Evolutionary conservation across 225 moss, liverwort and hornwort genomes (phyloP).

Genomic region (Rhytidiadelphus loreus): DNA sequence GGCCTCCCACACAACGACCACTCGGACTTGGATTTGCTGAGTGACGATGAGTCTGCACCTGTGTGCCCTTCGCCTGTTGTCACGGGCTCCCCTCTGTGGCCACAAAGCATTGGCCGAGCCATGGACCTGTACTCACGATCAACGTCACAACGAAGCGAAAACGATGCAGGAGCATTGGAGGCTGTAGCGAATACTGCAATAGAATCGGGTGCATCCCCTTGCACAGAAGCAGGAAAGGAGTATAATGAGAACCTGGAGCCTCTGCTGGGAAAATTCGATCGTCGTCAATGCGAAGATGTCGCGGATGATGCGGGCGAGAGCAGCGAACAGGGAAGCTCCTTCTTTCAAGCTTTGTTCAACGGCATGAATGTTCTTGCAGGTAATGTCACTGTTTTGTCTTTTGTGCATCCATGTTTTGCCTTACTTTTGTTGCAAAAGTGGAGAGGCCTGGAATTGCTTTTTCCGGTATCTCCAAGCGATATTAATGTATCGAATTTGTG

Average conservation of each 20-base stretch:
- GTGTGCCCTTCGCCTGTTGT: constrained; percentile 19
- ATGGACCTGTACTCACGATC: constrained; percentile 62
- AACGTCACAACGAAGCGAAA: constrained; percentile 16
- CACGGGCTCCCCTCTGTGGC: constrained; percentile 48
- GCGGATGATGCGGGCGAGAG: not conserved
- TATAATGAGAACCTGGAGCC: constrained; percentile 24
- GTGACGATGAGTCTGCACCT: not conserved
- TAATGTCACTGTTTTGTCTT: not conserved
- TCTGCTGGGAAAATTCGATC: constrained; percentile 12
- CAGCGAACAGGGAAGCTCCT: constrained; percentile 51
- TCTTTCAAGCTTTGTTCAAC: constrained; percentile 72
- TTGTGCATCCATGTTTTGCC: not conserved
- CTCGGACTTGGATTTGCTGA: not conserved
- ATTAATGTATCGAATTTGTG: not conserved
- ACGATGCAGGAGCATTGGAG: not conserved
- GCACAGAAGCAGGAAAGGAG: not conserved
- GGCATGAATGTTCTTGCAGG: constrained; percentile 95
- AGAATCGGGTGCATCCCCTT: not conserved
- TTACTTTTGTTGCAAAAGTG: not conserved
- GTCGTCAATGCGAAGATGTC: not conserved
- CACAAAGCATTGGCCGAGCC: constrained; percentile 47
- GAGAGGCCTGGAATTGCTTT: not conserved
- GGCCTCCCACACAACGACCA: not conserved
- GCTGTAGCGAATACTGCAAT: not conserved
- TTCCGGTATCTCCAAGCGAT: not conserved